phyloP scores from a whole-genome alignment of 345 rosid genomes.

The Bruguiera gymnorhiza region DNA sequence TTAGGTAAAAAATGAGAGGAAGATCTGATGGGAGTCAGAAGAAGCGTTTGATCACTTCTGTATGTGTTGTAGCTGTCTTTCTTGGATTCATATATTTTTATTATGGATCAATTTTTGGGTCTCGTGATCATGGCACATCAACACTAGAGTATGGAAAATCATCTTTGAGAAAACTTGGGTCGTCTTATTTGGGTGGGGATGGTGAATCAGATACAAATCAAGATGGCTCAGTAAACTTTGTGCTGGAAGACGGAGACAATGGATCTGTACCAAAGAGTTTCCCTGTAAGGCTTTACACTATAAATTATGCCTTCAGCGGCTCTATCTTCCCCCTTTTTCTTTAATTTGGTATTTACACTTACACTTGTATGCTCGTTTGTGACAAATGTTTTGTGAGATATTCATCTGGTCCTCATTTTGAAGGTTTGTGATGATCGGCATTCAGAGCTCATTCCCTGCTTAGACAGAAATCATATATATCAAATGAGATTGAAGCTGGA shows the following conservation, averaged over 20 bases:
- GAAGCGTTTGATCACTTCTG: slow-evolving; percentile 63
- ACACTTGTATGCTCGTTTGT: slow-evolving; percentile 4
- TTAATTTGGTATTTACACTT: slow-evolving; percentile 13
- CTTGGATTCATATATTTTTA: slow-evolving; percentile 69
- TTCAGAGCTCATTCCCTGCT: slow-evolving; percentile 93
- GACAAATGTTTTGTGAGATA: not conserved
- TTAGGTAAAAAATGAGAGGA: slow-evolving; percentile 63
- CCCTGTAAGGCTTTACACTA: slow-evolving; percentile 56
- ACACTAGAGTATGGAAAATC: slow-evolving; percentile 72
- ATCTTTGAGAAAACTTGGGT: slow-evolving; percentile 73
- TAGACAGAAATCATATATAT: slow-evolving; percentile 84
- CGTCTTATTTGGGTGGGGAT: slow-evolving; percentile 75
- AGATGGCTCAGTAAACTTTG: slow-evolving; percentile 50
- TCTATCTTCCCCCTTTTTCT: slow-evolving; percentile 6
- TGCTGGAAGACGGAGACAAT: slow-evolving; percentile 44
- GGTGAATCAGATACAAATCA: slow-evolving; percentile 62
- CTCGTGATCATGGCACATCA: slow-evolving; percentile 57
- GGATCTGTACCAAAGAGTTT: slow-evolving; percentile 59
- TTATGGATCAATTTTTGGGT: slow-evolving; percentile 65
- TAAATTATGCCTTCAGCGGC: not conserved
- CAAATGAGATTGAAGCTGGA: slow-evolving; percentile 96
- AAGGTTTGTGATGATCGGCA: slow-evolving; percentile 97
- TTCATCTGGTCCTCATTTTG: slow-evolving; percentile 14
- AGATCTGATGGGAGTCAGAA: slow-evolving; percentile 86
- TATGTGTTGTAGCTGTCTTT: slow-evolving; percentile 51